These are phyloP conservation scores for Termitomyces sp. DNA, from an alignment of 768 basidiomycete genomes.

Conservation along the genomic window DNA sequence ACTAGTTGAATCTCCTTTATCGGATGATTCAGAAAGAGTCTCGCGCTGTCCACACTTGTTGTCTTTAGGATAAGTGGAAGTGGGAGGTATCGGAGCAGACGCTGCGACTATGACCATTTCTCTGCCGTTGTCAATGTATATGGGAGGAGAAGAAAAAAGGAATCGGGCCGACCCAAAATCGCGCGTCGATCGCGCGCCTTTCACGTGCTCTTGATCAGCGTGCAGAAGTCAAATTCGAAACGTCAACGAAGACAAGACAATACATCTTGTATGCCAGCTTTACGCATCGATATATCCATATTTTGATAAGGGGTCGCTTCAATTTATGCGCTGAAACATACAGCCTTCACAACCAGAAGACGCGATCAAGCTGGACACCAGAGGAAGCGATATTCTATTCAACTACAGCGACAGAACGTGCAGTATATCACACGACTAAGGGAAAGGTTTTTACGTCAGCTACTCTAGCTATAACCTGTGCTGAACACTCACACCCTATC, in stretches of 20 bases:
- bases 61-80: background rate
- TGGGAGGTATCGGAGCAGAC: background rate
- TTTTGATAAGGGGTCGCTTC: conserved; percentile 9
- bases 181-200: background rate
- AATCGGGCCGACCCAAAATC: background rate
- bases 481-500: conserved; percentile 46
- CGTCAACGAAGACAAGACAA: background rate
- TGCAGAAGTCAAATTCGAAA: background rate
- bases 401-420: conserved; percentile 19
- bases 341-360: background rate
- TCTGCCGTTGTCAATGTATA: background rate
- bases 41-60: background rate
- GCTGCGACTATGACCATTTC: background rate
- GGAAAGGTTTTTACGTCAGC: conserved; percentile 26
- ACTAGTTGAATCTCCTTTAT: background rate
- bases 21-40: background rate
- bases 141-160: background rate
- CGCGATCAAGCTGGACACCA: background rate
- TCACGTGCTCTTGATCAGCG: background rate
- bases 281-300: conserved; percentile 10
- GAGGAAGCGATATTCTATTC: conserved; percentile 17
- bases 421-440: conserved; percentile 22
- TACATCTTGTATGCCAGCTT: conserved; percentile 11
- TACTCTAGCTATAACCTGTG: background rate
- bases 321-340: background rate